Conservation (phyloP, 1,284 basidiomycete genomes). For the Cronartium quercuum region DNA sequence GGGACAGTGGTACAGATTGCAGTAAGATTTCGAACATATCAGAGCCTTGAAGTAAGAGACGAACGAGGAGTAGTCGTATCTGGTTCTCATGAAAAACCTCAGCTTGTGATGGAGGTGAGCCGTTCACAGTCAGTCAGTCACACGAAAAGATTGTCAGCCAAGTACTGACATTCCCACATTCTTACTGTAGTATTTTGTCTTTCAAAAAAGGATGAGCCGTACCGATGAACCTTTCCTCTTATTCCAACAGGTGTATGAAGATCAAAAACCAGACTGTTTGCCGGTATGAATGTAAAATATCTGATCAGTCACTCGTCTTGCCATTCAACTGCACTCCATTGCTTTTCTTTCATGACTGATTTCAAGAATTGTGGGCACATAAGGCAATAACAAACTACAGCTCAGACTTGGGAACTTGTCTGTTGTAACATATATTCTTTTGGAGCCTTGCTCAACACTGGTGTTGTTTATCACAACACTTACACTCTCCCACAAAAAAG, state of each 20-base stretch:
- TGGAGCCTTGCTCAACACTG: no score
- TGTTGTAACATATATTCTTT: no score
- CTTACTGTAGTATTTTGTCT: conserved; percentile 17
- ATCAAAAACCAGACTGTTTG: conserved; percentile 16
- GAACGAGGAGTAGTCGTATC: conserved; percentile 26
- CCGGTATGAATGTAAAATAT: conserved; percentile 7
- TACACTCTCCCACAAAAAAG: no score
- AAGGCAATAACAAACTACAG: no score
- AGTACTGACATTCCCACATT: neutral
- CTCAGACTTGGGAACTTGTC: no score
- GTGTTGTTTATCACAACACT: no score
- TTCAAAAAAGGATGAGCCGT: conserved; percentile 19
- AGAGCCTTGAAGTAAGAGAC: conserved; percentile 26
- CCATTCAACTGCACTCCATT: no score
- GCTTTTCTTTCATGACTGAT: no score
- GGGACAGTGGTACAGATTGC: conserved; percentile 32
- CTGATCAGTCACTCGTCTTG: no score
- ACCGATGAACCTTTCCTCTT: conserved; percentile 13
- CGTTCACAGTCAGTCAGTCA: neutral
- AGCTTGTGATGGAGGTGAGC: conserved; percentile 27
- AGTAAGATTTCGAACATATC: conserved; percentile 13
- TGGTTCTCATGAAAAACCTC: conserved; percentile 23
- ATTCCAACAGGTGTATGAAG: conserved; percentile 13
- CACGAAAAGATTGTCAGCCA: neutral
- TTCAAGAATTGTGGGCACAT: no score